Percentiles rank a stretch among this genome's conserved stretches.
phyloP scores from a whole-genome alignment of 2,329 filamentous ascomycete species.

The Fusarium caatingaense region DNA sequence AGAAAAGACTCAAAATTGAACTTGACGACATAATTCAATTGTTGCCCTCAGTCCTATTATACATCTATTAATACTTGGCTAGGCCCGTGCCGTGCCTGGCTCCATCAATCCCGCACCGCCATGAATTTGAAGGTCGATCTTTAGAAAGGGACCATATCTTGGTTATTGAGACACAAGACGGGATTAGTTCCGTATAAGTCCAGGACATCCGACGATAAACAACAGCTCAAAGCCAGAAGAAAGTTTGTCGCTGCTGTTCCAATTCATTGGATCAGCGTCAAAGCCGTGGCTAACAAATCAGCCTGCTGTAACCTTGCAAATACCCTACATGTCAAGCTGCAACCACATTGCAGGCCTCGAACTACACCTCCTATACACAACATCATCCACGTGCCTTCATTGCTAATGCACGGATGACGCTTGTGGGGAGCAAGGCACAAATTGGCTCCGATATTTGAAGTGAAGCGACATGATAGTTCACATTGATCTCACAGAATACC shows the following conservation, averaged over 20 bases:
- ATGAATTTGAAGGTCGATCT: constrained; percentile 36
- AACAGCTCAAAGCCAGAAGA: neutral
- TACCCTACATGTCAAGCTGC: constrained; percentile 23
- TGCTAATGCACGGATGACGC: neutral
- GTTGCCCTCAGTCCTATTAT: neutral
- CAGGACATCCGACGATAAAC: constrained; percentile 1
- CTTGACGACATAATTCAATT: constrained; percentile 1
- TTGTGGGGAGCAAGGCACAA: neutral
- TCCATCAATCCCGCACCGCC: constrained; percentile 41
- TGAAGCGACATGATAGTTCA: neutral
- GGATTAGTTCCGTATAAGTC: constrained; percentile 21
- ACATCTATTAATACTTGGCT: constrained; percentile 17
- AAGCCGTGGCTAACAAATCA: constrained; percentile 13
- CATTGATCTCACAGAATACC: neutral
- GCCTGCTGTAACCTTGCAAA: constrained; percentile 15
- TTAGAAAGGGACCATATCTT: constrained; percentile 17
- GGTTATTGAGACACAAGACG: constrained; percentile 8
- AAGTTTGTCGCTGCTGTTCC: neutral
- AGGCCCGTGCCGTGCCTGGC: constrained; percentile 45
- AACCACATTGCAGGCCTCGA: constrained; percentile 39
- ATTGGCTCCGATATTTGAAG: neutral
- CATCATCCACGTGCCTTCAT: constrained; percentile 15
- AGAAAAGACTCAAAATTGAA: neutral
- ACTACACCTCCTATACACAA: constrained; percentile 5
- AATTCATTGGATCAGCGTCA: constrained; percentile 32